Evolutionary conservation across 352 stramenopile genomes (phyloP).

Genomic region (Pythium plurisporium): DNA sequence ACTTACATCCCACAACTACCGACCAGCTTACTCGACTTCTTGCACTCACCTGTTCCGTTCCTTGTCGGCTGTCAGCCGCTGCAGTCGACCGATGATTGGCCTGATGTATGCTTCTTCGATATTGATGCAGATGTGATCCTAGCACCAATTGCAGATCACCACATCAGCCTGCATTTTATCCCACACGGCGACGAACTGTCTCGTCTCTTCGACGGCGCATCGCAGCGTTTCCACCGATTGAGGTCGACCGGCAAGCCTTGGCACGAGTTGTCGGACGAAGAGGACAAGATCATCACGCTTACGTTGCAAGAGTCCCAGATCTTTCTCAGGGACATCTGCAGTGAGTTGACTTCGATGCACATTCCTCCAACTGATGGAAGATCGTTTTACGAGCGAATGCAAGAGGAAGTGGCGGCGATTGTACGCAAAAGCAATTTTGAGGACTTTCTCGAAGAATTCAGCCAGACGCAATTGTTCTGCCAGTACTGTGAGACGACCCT

Average conservation of each 20-base stretch:
- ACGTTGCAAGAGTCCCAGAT: conserved; percentile 69
- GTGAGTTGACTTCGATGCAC: conserved; percentile 60
- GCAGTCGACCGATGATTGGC: conserved; percentile 64
- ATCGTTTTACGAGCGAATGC: conserved; percentile 67
- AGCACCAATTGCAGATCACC: conserved; percentile 34
- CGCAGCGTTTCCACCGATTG: conserved; percentile 41
- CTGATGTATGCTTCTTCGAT: conserved; percentile 81
- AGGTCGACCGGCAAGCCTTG: conserved; percentile 49
- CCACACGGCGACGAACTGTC: conserved; percentile 58
- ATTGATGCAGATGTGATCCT: conserved; percentile 60
- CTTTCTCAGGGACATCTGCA: conserved; percentile 64
- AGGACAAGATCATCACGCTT: conserved; percentile 73
- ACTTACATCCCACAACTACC: conserved; percentile 84
- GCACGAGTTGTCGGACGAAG: conserved; percentile 73
- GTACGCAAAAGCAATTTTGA: conserved; percentile 67
- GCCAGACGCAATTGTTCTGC: conserved; percentile 83
- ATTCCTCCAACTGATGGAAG: conserved; percentile 27
- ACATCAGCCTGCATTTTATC: conserved; percentile 46
- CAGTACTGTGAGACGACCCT: conserved; percentile 80
- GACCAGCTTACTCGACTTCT: conserved; percentile 65
- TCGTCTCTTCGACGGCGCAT: conserved; percentile 49
- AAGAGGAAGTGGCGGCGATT: conserved; percentile 68
- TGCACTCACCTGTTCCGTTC: conserved; percentile 82
- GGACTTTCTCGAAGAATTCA: conserved; percentile 77
- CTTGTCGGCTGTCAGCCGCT: conserved; percentile 63